Base-by-base conservation (phyloP, 345 rosid species). In the Isatis tinctoria region DNA sequence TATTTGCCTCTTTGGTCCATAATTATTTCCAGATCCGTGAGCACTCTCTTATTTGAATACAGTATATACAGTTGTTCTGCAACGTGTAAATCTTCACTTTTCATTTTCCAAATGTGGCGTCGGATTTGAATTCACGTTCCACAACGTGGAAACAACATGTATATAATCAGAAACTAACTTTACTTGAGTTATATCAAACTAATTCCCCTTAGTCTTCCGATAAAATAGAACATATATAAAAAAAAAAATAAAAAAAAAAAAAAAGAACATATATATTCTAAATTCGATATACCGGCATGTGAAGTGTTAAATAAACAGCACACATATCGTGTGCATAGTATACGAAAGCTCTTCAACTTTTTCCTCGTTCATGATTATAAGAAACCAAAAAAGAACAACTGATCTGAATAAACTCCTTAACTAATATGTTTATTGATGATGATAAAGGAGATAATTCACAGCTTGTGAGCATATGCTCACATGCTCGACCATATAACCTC, bases 401-500 rank as follows among this genome's bases (percentile, higher is more conserved):
- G 2, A 2, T 22, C 24, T 53, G 65, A 69, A 76, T 43, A 69
- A 60, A 69, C 49, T 26, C 44, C 57, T 62, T 76, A 65, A 28
- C 32, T 76, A 64, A 70, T 54, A 32, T 49, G 32, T 64, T 45
- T 22, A 63, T 54, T 70, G 71, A 69, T 70, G 54, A 45, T 57
- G 32, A 58, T 71, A 77, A 77, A 65, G 73, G 68, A 65, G 76
- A 76, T 32, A 18, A 27, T 37, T 57, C 72, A 70, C 62, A 70
- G 75, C 76, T 77, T 48, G 68, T 58, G 27, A 65, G 76, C 76
- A 77, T 72, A 65, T 77, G 68, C 58, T 76, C 80, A 77, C 77
- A 77, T 77, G 76, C 73, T 64, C 20, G 24, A 57, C 22, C 56
- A 64, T 36, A 54, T 27, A 64, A 49, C 37, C 39, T 57, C 49